These are phyloP conservation scores for Microcos paniculata DNA, from an alignment of 345 rosid species.

Conservation along the genomic window DNA sequence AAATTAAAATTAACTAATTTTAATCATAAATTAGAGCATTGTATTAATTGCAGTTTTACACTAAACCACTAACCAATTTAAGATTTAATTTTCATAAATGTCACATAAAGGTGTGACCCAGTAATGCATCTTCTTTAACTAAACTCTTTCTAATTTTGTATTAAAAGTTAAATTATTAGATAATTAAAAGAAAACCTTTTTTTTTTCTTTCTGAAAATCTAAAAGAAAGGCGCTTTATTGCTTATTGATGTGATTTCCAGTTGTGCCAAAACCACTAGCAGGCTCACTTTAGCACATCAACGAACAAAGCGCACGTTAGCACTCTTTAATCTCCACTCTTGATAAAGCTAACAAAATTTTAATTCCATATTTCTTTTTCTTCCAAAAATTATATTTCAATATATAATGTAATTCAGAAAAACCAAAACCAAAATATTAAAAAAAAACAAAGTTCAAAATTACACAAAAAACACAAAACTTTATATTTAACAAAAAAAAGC, in stretches of 20 bases:
- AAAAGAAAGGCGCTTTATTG: background rate
- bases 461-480: background rate
- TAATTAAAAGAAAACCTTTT: background rate
- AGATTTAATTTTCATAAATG: background rate
- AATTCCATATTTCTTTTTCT: background rate
- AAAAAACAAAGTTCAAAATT: background rate
- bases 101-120: background rate
- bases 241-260: constrained; percentile 1
- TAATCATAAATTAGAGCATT: too few species aligned
- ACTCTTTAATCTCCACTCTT: background rate
- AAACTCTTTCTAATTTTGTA: background rate
- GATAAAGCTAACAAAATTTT: background rate
- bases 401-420: background rate
- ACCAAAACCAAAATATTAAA: background rate
- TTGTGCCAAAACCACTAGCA: background rate
- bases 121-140: background rate
- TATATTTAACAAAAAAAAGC: background rate
- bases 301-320: background rate
- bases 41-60: too few species aligned
- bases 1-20: too few species aligned
- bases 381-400: background rate
- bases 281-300: constrained; percentile 1
- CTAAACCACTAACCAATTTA: background rate
- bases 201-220: background rate
- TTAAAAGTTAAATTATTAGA: background rate